phyloP scores from a whole-genome alignment of 495 filamentous ascomycete species.

The Cercophora newfieldiana region DNA sequence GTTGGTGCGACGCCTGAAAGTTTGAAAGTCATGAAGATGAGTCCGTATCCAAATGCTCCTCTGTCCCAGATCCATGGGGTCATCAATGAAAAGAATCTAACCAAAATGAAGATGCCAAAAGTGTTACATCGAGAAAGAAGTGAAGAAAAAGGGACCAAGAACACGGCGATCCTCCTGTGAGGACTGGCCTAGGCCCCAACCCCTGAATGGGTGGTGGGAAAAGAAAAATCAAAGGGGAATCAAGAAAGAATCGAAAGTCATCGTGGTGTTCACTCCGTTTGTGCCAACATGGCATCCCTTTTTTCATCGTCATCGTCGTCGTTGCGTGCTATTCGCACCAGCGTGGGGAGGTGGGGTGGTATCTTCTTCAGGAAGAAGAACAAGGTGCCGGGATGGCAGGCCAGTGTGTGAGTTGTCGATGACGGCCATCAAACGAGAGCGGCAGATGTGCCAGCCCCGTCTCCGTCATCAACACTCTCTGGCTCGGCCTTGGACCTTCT shows the following conservation, averaged over 20 bases:
- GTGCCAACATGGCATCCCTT: neutral
- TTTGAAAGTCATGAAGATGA: neutral
- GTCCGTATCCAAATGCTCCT: neutral
- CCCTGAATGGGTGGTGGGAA: neutral
- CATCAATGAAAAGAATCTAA: neutral
- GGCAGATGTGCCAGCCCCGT: too few relatives aligned
- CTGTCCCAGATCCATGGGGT: neutral
- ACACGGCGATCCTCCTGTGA: neutral
- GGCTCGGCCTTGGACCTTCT: neutral
- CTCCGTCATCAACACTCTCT: neutral
- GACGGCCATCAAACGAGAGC: too few relatives aligned
- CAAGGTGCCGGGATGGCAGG: too few relatives aligned
- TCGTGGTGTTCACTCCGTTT: neutral
- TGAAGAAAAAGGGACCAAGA: neutral
- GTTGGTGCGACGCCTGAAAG: neutral
- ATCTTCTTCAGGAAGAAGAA: too few relatives aligned
- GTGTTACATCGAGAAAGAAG: neutral
- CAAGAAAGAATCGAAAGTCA: neutral
- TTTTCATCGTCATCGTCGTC: neutral
- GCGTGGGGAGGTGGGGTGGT: too few relatives aligned
- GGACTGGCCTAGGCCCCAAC: neutral
- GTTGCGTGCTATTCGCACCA: too few relatives aligned
- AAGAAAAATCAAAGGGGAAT: neutral
- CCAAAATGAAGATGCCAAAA: neutral
- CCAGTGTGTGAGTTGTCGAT: too few relatives aligned